A percentile compares a stretch with the other conserved stretches of the same genome.
phyloP scores from a whole-genome alignment of 768 basidiomycete genomes.

The Candolleomyces eurysporus region DNA sequence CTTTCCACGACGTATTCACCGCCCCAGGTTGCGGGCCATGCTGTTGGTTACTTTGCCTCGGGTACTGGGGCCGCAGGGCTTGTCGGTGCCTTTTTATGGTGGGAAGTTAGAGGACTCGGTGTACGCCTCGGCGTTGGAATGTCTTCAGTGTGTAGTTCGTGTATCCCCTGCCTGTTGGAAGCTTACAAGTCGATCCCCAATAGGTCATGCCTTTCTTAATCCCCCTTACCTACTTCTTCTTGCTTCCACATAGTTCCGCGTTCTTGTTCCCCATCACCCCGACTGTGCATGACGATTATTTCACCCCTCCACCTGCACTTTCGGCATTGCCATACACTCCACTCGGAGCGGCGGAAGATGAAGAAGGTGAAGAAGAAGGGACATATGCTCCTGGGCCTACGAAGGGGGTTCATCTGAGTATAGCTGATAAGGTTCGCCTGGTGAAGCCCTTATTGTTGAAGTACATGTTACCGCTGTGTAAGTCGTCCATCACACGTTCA shows the following conservation, averaged over 20 bases:
- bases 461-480: conserved; percentile 94
- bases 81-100: conserved; percentile 92
- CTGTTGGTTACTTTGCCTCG: conserved; percentile 93
- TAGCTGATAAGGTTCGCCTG: conserved; percentile 75
- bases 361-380: conserved; percentile 41
- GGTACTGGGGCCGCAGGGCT: conserved; percentile 96
- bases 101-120: conserved; percentile 84
- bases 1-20: conserved; percentile 80
- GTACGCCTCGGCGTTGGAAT: conserved; percentile 81
- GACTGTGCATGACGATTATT: conserved; percentile 35
- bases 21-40: conserved; percentile 66
- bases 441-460: conserved; percentile 74
- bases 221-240: conserved; percentile 70
- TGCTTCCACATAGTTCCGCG: conserved; percentile 62
- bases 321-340: conserved; percentile 42
- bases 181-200: conserved; percentile 3
- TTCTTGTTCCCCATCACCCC: conserved; percentile 45
- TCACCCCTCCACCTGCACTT: conserved; percentile 26
- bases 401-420: conserved; percentile 52
- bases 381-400: conserved; percentile 34
- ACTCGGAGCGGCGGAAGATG: conserved; percentile 39
- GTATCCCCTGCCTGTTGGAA: background rate
- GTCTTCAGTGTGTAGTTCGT: conserved; percentile 60
- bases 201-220: conserved; percentile 84
- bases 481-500: conserved; percentile 28